phyloP scores from a whole-genome alignment of 768 basidiomycete species.

The Suillus ampliporus region DNA sequence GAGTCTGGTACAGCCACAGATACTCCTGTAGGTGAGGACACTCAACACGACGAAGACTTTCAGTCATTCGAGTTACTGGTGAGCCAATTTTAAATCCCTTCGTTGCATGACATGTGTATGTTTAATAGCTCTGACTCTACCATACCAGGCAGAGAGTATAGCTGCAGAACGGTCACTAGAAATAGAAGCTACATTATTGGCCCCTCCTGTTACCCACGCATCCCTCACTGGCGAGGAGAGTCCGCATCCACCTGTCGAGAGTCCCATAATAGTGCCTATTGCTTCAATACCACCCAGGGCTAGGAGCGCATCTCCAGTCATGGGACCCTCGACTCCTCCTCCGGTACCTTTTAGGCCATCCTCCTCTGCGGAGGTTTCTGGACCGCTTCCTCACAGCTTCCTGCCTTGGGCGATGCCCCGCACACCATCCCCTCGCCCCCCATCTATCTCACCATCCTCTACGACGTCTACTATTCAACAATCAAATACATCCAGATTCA shows the following conservation, averaged over 20 bases:
- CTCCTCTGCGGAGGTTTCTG: slow-evolving; percentile 17
- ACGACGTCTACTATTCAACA: slow-evolving; percentile 11
- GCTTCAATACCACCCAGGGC: slow-evolving; percentile 10
- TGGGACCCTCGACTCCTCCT: neutral
- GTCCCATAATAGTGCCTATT: slow-evolving; percentile 7
- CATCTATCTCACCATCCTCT: slow-evolving; percentile 7
- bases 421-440: slow-evolving; percentile 9
- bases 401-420: slow-evolving; percentile 2
- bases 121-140: slow-evolving; percentile 38
- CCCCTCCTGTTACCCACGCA: neutral
- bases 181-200: neutral
- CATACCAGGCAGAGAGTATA: slow-evolving; percentile 17
- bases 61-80: slow-evolving; percentile 30
- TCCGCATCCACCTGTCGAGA: neutral
- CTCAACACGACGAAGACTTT: slow-evolving; percentile 25
- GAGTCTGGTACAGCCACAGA: slow-evolving; percentile 3
- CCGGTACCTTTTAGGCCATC: slow-evolving; percentile 6
- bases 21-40: slow-evolving; percentile 39
- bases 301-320: slow-evolving; percentile 8
- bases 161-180: slow-evolving; percentile 8
- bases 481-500: slow-evolving; percentile 30
- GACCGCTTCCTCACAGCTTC: slow-evolving; percentile 1
- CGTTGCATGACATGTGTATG: slow-evolving; percentile 26
- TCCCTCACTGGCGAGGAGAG: neutral
- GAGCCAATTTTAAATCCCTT: slow-evolving; percentile 23